Percentiles rank a stretch among this genome's conserved stretches.
phyloP scores from a whole-genome alignment of 257 asterid genomes.

The Nyctanthes arbortristis region DNA sequence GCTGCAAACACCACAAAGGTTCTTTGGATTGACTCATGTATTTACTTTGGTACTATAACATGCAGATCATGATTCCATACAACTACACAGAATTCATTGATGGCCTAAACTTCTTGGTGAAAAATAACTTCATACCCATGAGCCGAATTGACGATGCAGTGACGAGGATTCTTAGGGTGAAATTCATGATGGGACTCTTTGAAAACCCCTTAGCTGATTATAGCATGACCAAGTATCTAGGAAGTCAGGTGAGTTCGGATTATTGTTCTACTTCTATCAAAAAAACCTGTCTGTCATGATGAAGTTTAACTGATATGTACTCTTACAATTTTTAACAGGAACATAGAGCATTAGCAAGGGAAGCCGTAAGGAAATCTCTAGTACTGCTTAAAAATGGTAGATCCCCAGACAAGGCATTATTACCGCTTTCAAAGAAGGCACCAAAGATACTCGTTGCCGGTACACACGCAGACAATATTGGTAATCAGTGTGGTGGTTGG shows the following conservation, averaged over 20 bases:
- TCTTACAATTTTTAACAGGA: constrained; percentile 28
- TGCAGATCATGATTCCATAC: constrained; percentile 73
- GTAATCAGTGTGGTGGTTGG: constrained; percentile 62
- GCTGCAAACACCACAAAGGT: neutral
- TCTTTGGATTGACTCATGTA: neutral
- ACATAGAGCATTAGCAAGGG: constrained; percentile 54
- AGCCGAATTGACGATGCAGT: constrained; percentile 77
- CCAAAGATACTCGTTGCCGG: constrained; percentile 52
- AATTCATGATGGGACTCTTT: constrained; percentile 67
- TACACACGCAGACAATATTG: constrained; percentile 45
- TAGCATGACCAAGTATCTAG: constrained; percentile 64
- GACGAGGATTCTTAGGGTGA: constrained; percentile 59
- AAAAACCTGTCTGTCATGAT: neutral
- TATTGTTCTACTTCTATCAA: neutral
- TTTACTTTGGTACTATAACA: neutral
- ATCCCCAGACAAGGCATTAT: constrained; percentile 28
- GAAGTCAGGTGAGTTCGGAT: constrained; percentile 43
- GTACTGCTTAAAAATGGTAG: constrained; percentile 55
- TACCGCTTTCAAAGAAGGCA: constrained; percentile 50
- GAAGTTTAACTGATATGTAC: neutral
- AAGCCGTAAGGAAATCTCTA: constrained; percentile 56
- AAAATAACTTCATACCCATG: constrained; percentile 43
- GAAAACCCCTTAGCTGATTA: constrained; percentile 69
- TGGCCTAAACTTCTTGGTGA: constrained; percentile 54
- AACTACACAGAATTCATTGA: constrained; percentile 57